phyloP scores from a whole-genome alignment of 2,329 filamentous ascomycete species.

The Atkinsonella texensis region DNA sequence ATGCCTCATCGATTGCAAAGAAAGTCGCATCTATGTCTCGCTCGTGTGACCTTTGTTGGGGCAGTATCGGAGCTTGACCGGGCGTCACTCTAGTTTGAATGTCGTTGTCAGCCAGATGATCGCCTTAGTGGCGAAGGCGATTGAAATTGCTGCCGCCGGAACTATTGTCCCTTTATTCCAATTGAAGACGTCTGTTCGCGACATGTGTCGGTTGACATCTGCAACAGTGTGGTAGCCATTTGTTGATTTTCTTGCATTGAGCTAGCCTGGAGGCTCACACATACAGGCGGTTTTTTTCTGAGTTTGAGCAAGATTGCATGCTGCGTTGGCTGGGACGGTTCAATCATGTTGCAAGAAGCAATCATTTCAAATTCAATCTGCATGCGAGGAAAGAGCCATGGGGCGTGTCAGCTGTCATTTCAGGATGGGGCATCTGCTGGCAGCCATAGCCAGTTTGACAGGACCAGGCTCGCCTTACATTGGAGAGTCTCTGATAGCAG shows the following conservation, averaged over 20 bases:
- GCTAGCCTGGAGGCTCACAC: neutral
- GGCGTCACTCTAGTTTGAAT: neutral
- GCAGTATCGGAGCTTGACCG: too few relatives aligned
- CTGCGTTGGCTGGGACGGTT: too few relatives aligned
- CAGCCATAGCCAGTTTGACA: too few relatives aligned
- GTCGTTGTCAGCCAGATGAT: neutral
- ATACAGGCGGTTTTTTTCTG: neutral
- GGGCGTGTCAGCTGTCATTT: neutral
- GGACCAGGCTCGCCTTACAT: too few relatives aligned
- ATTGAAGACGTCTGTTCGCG: neutral
- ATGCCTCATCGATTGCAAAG: too few relatives aligned
- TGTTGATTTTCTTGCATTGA: neutral
- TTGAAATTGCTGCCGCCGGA: neutral
- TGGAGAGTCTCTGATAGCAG: neutral
- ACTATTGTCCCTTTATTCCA: neutral
- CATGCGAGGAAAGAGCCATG: neutral
- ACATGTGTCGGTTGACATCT: neutral
- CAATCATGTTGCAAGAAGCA: too few relatives aligned
- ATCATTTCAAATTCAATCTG: neutral
- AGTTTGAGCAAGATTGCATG: neutral
- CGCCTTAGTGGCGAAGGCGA: neutral
- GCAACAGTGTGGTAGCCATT: neutral
- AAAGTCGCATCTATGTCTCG: too few relatives aligned
- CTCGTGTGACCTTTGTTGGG: too few relatives aligned
- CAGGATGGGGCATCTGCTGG: neutral